Base-by-base conservation (phyloP, 176 grass and related monocot species). In the Secale cereale region DNA sequence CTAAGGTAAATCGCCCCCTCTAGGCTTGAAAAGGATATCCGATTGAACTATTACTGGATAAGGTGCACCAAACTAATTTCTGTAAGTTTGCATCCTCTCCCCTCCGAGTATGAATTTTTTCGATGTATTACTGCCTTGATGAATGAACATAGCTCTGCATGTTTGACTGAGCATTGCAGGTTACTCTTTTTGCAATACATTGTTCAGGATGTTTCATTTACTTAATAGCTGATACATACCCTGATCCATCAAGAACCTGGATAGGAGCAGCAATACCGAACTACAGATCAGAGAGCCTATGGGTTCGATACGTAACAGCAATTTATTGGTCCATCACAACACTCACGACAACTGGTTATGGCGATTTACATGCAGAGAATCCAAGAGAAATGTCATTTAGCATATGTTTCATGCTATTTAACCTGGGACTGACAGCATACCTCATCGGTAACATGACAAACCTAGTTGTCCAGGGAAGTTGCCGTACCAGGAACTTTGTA, bases 361-460 rank as follows among this genome's bases (percentile, higher is more conserved):
- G 92, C 4, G 95, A 97, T 77, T 83, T 94, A 33, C 95, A 97
- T 69, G 95, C 92, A 77, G 90, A 92, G 67, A 97, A 97, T 85
- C 48, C 92, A 82, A 79, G 82, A 85, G 95, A 97, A 70, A 97
- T 94, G 95, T 43, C 92, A 64, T 94, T 97, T 79, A 84, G 79
- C 64, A 94, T 86, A 78, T 89, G 85, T 76, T 97, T 91, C 79
- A 97, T 97, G 92, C 76, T 94, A 52, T 97, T 97, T 80, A 97
- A 97, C 73, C 88, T 97, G 78, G 92, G 90, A 64, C 70, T 97
- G 69, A 94, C 92, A 43, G 86, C 92, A 77, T 97, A 94, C 81
- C 85, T 97, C 75, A 97, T 94, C 28, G 95, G 92, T 54, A 97
- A 97, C 84, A 97, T 97, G 95, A 97, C 92, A 64, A 97, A 97